Evolutionary conservation across 129 eudicot species (phyloP).

Genomic region (Lonicera japonica): DNA sequence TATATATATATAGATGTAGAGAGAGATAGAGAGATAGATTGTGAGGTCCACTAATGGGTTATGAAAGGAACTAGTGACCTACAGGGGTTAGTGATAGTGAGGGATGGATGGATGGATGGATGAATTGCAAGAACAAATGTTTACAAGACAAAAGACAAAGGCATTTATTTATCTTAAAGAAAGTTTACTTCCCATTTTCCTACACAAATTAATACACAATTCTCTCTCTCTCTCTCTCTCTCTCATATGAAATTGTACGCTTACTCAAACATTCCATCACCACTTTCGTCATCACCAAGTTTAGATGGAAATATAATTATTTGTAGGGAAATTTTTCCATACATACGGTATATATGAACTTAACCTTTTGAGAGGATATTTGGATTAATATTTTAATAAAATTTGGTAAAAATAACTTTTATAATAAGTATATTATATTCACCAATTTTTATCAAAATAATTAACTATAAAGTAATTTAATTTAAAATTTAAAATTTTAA

Average conservation of each 20-base stretch:
- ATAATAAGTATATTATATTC: no score
- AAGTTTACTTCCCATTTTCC: slow-evolving; percentile 24
- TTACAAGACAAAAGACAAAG: slow-evolving; percentile 27
- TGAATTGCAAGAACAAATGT: no score
- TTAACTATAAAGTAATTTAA: no score
- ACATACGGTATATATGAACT: no score
- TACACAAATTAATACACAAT: slow-evolving; percentile 31
- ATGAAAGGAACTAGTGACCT: slow-evolving; percentile 60
- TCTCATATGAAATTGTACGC: slow-evolving; percentile 29
- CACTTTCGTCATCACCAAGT: slow-evolving; percentile 58
- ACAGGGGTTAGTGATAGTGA: slow-evolving; percentile 48
- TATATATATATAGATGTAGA: slow-evolving; percentile 5
- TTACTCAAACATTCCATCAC: slow-evolving; percentile 62
- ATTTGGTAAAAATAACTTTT: no score
- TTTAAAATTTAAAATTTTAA: no score
- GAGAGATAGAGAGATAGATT: slow-evolving; percentile 18
- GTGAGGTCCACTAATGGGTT: slow-evolving; percentile 44
- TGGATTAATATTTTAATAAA: no score
- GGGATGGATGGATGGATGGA: slow-evolving; percentile 40
- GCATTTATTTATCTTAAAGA: not conserved
- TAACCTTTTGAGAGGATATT: no score
- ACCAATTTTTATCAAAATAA: no score
- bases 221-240: slow-evolving; percentile 16
- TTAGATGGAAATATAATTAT: no score
- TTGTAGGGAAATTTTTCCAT: no score